Conservation (phyloP, 2,329 filamentous ascomycete genomes). For the Boeremia exigua region DNA sequence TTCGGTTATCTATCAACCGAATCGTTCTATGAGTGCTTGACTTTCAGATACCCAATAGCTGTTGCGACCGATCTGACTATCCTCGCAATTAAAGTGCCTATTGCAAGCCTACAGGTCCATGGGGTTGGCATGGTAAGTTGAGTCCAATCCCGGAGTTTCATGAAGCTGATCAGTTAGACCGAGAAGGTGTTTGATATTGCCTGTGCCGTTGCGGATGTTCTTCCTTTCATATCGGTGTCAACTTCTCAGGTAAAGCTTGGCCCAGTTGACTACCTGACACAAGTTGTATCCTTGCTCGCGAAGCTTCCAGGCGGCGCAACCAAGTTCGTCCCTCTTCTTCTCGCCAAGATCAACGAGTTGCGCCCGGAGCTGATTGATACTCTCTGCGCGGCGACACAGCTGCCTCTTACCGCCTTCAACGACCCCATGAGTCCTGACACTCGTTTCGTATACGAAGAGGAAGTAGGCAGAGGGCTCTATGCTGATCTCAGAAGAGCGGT, state of each 20-base stretch:
- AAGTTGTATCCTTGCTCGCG: constrained; percentile 24
- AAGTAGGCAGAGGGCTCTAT: constrained; percentile 30
- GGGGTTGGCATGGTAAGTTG: constrained; percentile 37
- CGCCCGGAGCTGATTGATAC: constrained; percentile 26
- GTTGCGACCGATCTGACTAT: constrained; percentile 67
- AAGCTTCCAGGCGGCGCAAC: constrained; percentile 32
- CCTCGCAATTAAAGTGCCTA: constrained; percentile 28
- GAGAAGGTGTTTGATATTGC: constrained; percentile 42
- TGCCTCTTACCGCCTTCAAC: constrained; percentile 15
- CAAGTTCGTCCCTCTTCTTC: constrained; percentile 36
- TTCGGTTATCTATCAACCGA: constrained; percentile 59
- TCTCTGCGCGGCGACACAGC: constrained; percentile 24
- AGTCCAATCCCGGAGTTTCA: background rate
- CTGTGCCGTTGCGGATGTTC: constrained; percentile 36
- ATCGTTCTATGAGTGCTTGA: constrained; percentile 60
- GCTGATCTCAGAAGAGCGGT: constrained; percentile 23
- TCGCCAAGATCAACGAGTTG: constrained; percentile 36
- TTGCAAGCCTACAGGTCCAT: constrained; percentile 33
- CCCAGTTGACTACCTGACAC: constrained; percentile 27
- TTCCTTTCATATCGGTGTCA: constrained; percentile 29
- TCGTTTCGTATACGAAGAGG: constrained; percentile 33
- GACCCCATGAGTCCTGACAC: constrained; percentile 34
- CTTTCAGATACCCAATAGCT: constrained; percentile 68
- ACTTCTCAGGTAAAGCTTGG: constrained; percentile 23
- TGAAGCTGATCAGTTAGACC: constrained; percentile 20